phyloP scores from a whole-genome alignment of 352 stramenopile genomes.

The Pythium myriotylum region DNA sequence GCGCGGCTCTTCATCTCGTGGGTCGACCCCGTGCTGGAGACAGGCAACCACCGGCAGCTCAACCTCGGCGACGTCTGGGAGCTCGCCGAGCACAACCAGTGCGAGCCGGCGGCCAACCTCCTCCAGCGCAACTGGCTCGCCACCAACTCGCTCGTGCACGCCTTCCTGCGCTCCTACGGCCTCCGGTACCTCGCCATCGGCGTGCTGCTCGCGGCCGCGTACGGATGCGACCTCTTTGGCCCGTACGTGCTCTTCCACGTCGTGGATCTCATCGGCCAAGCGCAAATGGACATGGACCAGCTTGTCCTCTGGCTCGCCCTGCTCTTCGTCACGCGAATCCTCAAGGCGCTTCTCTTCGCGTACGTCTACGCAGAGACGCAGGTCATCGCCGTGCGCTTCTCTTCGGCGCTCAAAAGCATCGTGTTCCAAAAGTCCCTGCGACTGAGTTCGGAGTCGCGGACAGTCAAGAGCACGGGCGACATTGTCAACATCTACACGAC shows the following conservation, averaged over 20 bases:
- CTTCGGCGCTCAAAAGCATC: constrained; percentile 67
- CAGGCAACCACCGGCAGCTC: constrained; percentile 40
- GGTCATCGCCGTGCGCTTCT: constrained; percentile 62
- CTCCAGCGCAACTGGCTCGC: constrained; percentile 65
- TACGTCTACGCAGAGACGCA: constrained; percentile 70
- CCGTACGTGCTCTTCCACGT: constrained; percentile 69
- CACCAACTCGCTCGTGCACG: constrained; percentile 51
- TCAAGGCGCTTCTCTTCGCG: constrained; percentile 64
- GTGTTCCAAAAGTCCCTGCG: constrained; percentile 76
- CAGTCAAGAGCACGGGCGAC: constrained; percentile 42
- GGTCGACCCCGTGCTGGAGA: constrained; percentile 30
- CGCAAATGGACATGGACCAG: constrained; percentile 26
- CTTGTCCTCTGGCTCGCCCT: constrained; percentile 62
- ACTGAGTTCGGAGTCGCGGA: constrained; percentile 36
- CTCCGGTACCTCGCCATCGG: constrained; percentile 48
- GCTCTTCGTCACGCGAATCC: constrained; percentile 61
- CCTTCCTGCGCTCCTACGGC: constrained; percentile 57
- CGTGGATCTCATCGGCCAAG: constrained; percentile 47
- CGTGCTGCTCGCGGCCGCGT: constrained; percentile 40
- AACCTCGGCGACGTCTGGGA: constrained; percentile 65
- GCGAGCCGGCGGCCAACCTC: constrained; percentile 47
- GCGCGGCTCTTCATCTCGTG: constrained; percentile 37
- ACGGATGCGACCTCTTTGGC: constrained; percentile 58
- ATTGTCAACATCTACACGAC: constrained; percentile 63
- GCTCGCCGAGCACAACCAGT: constrained; percentile 42